Base-by-base conservation (phyloP, 306 rosid species). In the Vigna reflexopilosa region DNA sequence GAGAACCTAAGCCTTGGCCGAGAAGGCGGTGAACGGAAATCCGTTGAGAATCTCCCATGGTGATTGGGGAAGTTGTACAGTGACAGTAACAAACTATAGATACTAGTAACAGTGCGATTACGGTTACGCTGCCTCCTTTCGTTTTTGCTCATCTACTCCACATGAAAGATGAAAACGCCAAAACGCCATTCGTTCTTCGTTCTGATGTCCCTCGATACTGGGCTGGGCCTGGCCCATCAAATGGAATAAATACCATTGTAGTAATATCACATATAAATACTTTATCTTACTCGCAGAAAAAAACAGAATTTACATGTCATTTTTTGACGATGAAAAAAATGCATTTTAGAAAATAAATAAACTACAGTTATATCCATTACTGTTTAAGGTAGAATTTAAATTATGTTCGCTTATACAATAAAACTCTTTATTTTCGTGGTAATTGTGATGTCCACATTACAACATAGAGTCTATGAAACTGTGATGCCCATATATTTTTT, bases 1-100 rank as follows among this genome's bases (percentile, higher is more conserved):
- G 70, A 61, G 86, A 87, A 95, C 98, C 98, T 72, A 59, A 73
- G 78, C 98, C 97, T 71, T 81, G 88, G 65, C 98, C 99, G 62
- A 96, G 91, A 76, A 87, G 83, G 76, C 84, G 91, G 51, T 91
- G 91, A 82, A 93, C 88, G 83, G 93, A 87, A 70, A 83, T 67
- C 54, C 89, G 97, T 17, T 80, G 57, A 62, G 97, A 84, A 62
- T 91, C 97, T 64, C 66, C 89, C 98, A 96, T 96, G 90, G 91
- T 85, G 82, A 77, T 80, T 73, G 80, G 97, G 88, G 86, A 50
- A 58, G 30, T 55, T 52, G 7, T 2, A 75, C 16, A 50, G 76
- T 47, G 78, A 68, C 40, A 49, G 7, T 59, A 75, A 70, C 61
- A 63, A 66, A 70, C 47, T 44, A 40, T 26, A 2, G 62, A 16